A percentile compares a stretch with the other conserved stretches of the same genome.
Evolutionary conservation across 2,329 filamentous ascomycete species (phyloP).

Genomic region (Chaetomiaceae sp.): DNA sequence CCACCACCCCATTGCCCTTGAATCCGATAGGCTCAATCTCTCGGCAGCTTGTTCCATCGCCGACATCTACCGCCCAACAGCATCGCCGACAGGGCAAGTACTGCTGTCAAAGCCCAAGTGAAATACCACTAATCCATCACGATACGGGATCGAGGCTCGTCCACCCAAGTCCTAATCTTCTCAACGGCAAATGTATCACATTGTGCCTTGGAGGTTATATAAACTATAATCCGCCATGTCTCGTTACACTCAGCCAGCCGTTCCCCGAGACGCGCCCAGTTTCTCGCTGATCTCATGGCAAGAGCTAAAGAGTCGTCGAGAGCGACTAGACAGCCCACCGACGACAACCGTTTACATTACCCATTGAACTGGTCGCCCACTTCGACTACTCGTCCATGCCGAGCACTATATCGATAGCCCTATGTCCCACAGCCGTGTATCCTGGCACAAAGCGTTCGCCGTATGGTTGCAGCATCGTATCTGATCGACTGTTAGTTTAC

Average conservation of each 20-base stretch:
- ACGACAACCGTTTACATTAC: too few relatives aligned
- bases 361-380: too few relatives aligned
- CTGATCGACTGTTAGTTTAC: neutral
- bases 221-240: neutral
- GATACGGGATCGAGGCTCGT: too few relatives aligned
- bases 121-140: too few relatives aligned
- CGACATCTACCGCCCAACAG: too few relatives aligned
- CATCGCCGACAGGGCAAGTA: too few relatives aligned
- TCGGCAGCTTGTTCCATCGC: too few relatives aligned
- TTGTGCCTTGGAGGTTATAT: neutral
- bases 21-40: too few relatives aligned
- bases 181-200: neutral
- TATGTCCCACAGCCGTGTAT: neutral
- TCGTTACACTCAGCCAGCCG: neutral
- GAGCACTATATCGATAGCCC: neutral
- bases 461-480: neutral
- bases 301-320: neutral
- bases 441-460: neutral
- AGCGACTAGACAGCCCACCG: too few relatives aligned
- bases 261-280: neutral
- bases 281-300: neutral
- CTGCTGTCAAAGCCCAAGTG: too few relatives aligned
- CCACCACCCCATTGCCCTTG: too few relatives aligned
- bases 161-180: neutral
- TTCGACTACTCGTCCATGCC: neutral